Conservation (phyloP, 2,329 filamentous ascomycete genomes). For the Grosmannia clavigera region DNA sequence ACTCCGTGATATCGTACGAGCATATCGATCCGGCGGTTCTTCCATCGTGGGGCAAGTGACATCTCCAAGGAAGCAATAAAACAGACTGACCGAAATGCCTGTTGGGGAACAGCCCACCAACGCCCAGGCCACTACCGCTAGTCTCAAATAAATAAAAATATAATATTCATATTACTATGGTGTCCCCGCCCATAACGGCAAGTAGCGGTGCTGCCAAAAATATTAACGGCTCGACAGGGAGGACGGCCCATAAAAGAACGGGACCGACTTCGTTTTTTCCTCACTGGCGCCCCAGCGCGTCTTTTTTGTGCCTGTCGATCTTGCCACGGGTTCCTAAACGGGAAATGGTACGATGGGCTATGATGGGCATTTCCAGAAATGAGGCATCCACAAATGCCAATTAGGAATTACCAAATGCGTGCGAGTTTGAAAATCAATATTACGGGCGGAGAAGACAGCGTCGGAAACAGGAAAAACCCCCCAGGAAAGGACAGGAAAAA, state of each 20-base stretch:
- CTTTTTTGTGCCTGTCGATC: not conserved
- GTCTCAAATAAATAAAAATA: not conserved
- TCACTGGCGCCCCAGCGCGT: not conserved
- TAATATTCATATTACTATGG: not conserved
- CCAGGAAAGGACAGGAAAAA: not conserved
- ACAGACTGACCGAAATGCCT: not conserved
- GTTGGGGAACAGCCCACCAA: not conserved
- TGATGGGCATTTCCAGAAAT: not conserved
- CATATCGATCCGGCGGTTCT: not conserved
- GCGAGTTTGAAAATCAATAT: not conserved
- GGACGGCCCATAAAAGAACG: not conserved
- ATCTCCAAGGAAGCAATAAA: not conserved
- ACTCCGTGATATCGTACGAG: not conserved
- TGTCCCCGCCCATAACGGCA: not conserved
- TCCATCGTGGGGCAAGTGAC: not conserved
- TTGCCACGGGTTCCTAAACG: not conserved
- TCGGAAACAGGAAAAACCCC: not conserved
- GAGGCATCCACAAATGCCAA: not conserved
- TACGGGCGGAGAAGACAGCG: not conserved
- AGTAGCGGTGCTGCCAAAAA: not conserved
- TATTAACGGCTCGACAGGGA: not conserved
- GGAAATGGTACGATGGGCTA: not conserved
- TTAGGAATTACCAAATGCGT: not conserved
- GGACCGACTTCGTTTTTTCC: not conserved
- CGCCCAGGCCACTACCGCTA: not conserved